Percentiles rank a stretch among this genome's conserved stretches.
These are phyloP conservation scores for Malassezia obtusa DNA, from an alignment of 1,284 basidiomycete genomes.

Conservation along the genomic window DNA sequence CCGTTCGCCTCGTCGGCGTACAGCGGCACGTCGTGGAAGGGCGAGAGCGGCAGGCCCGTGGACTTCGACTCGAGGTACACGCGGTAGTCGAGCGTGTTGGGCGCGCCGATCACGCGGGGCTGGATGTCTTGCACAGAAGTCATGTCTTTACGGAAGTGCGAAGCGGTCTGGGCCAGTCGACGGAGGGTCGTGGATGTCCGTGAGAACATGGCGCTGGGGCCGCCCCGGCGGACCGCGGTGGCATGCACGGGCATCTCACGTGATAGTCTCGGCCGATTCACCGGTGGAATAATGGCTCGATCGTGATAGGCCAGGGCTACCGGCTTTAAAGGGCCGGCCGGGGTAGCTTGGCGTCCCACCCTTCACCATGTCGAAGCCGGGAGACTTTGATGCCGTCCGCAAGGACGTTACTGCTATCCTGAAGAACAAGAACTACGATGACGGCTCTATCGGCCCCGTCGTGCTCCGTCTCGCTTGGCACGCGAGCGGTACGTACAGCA, in stretches of 20 bases:
- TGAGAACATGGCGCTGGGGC: slow-evolving; percentile 2
- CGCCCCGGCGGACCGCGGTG: not conserved
- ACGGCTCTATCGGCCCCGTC: slow-evolving; percentile 51
- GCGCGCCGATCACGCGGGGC: slow-evolving; percentile 69
- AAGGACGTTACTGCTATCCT: slow-evolving; percentile 40
- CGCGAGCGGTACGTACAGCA: slow-evolving; percentile 65
- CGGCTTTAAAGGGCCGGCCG: not conserved
- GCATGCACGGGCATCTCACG: not conserved
- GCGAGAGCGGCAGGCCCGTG: slow-evolving; percentile 39
- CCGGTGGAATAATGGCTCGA: not conserved
- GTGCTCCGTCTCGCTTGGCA: slow-evolving; percentile 82
- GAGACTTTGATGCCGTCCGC: slow-evolving; percentile 40
- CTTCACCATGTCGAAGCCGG: slow-evolving; percentile 23
- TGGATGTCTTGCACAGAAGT: slow-evolving; percentile 52
- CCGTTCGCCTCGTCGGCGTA: slow-evolving; percentile 47
- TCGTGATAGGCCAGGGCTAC: not conserved
- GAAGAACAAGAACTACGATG: slow-evolving; percentile 42
- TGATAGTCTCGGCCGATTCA: not conserved
- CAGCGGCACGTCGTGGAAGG: slow-evolving; percentile 48
- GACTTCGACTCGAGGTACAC: slow-evolving; percentile 65
- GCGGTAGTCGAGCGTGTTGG: slow-evolving; percentile 91
- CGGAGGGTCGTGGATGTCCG: slow-evolving; percentile 21
- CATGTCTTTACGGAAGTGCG: slow-evolving; percentile 27
- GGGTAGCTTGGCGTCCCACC: not conserved
- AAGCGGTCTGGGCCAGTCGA: slow-evolving; percentile 31